These are phyloP conservation scores for Cutaneotrichosporon arboriforme DNA, from an alignment of 1,284 basidiomycete species.

Conservation along the genomic window DNA sequence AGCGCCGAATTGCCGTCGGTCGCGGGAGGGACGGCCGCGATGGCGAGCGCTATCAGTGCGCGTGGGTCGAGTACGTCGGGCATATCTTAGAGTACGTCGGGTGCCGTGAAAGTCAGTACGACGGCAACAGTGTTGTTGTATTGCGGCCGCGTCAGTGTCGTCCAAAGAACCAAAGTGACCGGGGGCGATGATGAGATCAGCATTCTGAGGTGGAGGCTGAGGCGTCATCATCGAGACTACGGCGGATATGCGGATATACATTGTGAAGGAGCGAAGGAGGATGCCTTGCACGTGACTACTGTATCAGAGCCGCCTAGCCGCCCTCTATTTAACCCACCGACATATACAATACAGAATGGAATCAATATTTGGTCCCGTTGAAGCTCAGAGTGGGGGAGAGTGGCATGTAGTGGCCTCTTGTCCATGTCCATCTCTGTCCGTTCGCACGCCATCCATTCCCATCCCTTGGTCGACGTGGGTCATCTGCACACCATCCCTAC, in stretches of 20 bases:
- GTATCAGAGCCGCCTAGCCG: too few relatives aligned
- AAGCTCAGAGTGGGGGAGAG: too few relatives aligned
- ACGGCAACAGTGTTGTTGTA: background rate
- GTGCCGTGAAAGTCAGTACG: background rate
- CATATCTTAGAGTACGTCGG: conserved; percentile 16
- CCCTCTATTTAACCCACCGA: too few relatives aligned
- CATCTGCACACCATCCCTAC: background rate
- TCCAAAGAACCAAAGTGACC: background rate
- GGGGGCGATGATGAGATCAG: too few relatives aligned
- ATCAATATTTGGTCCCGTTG: too few relatives aligned
- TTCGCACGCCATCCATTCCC: conserved; percentile 3
- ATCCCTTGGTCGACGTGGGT: background rate
- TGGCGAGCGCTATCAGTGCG: conserved; percentile 22
- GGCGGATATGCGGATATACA: background rate
- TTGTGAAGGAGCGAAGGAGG: background rate
- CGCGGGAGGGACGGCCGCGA: conserved; percentile 22
- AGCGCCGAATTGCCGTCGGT: conserved; percentile 27
- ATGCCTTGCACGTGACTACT: too few relatives aligned
- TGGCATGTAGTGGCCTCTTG: background rate
- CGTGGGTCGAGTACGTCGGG: conserved; percentile 27
- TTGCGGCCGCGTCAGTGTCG: background rate
- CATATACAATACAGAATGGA: too few relatives aligned
- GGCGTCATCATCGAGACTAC: background rate
- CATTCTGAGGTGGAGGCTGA: too few relatives aligned
- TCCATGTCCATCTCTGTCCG: background rate